Evolutionary conservation across 768 basidiomycete genomes (phyloP), one percentile per base, ranked within the genome.

Genomic region (Hypholoma sublateritium): DNA sequence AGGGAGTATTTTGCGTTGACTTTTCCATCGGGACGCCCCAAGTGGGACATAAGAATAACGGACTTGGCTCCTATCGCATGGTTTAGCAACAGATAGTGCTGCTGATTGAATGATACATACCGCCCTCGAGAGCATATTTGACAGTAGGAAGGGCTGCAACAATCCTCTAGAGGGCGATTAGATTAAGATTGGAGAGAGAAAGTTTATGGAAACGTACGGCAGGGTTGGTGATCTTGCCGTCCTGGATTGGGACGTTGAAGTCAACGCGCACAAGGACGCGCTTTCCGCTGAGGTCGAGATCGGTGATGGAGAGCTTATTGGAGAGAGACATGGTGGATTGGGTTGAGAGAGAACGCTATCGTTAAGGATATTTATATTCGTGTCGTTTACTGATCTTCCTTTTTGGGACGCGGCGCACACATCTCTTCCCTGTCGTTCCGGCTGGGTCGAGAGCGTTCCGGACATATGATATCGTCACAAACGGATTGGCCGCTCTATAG

Each of bases 111-210:
- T 42, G 41, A 6, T 44, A 86, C 65, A 43, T 52, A 70, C 95
- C 93, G 59, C 91, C 81, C 22, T 93, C 86, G 60, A 98, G 79
- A 14, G 96, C 94, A 76, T 95, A 94, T 73, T 89, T 85, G 69
- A 99, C 91, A 44, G 96, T 98, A 25, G 96, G 96, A 57, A 98
- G 79, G 32, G 96, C 96, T 25, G 95, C 96, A 48, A 95, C 90
- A 76, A 99, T 96, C 73, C 96, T 91, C 96, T 98, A 69, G 41
- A 60, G 43, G 17, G 22, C 21, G 56, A 62, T 65, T 48, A 60
- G 47, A 59, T 39, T 36, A 57, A 42, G 55, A 39, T 50, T 56
- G 41, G 51, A 43, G 56, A 53, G 42, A 36, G 50, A 58, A 65
- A 37, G 43, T 49, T 32, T 39, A 55, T 47, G 39, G 58, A 47